Evolutionary conservation across 1,284 basidiomycete species (phyloP), one percentile per base, ranked within the genome.

Genomic region (Ceratobasidium theobromae): DNA sequence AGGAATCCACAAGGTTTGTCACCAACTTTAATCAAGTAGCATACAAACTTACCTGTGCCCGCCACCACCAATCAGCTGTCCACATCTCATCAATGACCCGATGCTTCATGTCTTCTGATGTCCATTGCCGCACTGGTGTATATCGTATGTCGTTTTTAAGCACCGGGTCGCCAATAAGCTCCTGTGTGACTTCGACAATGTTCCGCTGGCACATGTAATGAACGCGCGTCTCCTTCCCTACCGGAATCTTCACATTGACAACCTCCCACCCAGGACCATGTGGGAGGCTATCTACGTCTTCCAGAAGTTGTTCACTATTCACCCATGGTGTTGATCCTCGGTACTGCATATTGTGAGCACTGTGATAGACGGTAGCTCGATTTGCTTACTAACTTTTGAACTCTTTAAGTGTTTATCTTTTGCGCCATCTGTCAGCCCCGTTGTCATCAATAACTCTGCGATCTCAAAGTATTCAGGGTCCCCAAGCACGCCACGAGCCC

Each of bases 391-490:
- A 12, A 65, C 52, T 12, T 46, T 33, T 9, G 52, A 35, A 21
- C 51, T 46, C 33, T 53, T 65, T 18, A 65, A 25, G n/a, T 53
- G 51, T 25, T n/a, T 53, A 2, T 38, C 46, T 21, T 51, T 43
- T 18, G 12, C 51, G 3, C 28, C 11, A 1, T 41, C 40, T n/a
- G 51, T 45, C 3, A 65, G 35, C 18, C 62, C 62, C 0, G 62
- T 65, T 4, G 62, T 65, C 62, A 65, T 65, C 40, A 65, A 11
- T 6, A 65, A 5, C 28, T 65, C 30, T 1, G 62, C 62, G 2
- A 40, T 53, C n/a, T 32, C 49, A 9, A 65, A 65, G n/a, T n/a
- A n/a, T n/a, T n/a, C n/a, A n/a, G n/a, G n/a, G n/a, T n/a, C n/a
- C 2, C 49, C 51, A 1, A 65, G 51, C 4, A 3, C 3, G 4